phyloP scores from a whole-genome alignment of 371 early-diverging fungal genomes.

The Mucor circinelloides region DNA sequence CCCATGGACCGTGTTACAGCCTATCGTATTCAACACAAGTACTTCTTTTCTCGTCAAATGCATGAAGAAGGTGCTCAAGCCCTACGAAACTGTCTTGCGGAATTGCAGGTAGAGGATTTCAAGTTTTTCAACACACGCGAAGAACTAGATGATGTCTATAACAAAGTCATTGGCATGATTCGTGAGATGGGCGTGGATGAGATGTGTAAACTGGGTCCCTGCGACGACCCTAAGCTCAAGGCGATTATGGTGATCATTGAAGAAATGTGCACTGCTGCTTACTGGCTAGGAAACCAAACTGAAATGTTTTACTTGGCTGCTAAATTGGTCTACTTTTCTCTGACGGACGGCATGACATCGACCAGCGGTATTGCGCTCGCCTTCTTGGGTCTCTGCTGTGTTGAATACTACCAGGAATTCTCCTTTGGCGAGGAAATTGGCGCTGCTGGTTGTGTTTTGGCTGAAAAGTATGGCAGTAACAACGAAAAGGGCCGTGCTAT shows the following conservation, averaged over 20 bases:
- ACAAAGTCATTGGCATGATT: slow-evolving; percentile 14
- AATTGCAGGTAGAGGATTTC: slow-evolving; percentile 29
- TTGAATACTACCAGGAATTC: slow-evolving; percentile 24
- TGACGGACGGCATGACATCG: slow-evolving; percentile 28
- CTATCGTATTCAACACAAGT: slow-evolving; percentile 39
- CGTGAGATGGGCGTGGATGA: slow-evolving; percentile 20
- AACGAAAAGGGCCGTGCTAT: slow-evolving; percentile 40
- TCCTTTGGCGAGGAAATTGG: slow-evolving; percentile 41
- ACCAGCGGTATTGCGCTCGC: slow-evolving; percentile 31
- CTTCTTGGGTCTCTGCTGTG: slow-evolving; percentile 36
- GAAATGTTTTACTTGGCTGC: slow-evolving; percentile 42
- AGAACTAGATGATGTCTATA: slow-evolving; percentile 20
- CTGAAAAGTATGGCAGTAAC: slow-evolving; percentile 32
- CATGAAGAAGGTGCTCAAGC: slow-evolving; percentile 32
- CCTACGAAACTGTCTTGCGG: slow-evolving; percentile 31
- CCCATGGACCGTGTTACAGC: slow-evolving; percentile 42
- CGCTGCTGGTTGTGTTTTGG: slow-evolving; percentile 28
- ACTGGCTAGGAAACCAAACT: slow-evolving; percentile 41
- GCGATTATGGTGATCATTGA: slow-evolving; percentile 38
- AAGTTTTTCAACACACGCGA: slow-evolving; percentile 13
- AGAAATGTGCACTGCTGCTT: slow-evolving; percentile 40
- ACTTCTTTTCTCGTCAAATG: slow-evolving; percentile 39
- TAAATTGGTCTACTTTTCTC: slow-evolving; percentile 33
- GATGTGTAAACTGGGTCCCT: slow-evolving; percentile 14
- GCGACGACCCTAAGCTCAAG: slow-evolving; percentile 27